Evolutionary conservation across 148 eudicot genomes (phyloP), one percentile per base, ranked within the genome.

Genomic region (Diospyros lotus): DNA sequence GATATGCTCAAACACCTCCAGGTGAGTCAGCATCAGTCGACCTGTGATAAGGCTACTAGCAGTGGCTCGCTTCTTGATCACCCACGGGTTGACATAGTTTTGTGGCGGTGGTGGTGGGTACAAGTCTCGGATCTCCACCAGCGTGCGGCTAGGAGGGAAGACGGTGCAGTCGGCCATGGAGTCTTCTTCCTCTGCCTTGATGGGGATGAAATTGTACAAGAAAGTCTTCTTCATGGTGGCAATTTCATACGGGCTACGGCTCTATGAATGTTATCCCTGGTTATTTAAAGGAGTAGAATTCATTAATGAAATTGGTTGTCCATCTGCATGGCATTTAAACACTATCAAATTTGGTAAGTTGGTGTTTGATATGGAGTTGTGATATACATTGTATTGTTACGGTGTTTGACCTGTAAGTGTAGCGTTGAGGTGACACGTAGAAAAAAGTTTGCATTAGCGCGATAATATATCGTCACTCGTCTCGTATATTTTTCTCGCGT

Each of bases 121-220:
- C 60, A 74, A 13, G 41, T 64, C 77, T 6, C 77, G 12, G 51
- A 64, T 65, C 48, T 74, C 69, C 51, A 74, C 60, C 50, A 74
- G 18, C 8, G 54, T 39, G 4, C 70, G 41, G 10, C 39, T 64
- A 1, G 4, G 62, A 9, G 51, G 68, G 60, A 52, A 53, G 2
- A 6, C n/a, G 9, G 4, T 15, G 69, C 64, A 51, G 51, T n/a
- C 40, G 9, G 13, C 59, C 28, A n/a, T 74, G 53, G 69, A 46
- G 14, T 41, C 60, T 11, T 64, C 70, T 74, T 74, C 77, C 54
- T 74, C 77, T 5, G 58, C 77, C 54, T 64, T 74, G 69, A 41
- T 74, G 15, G 77, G 77, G 53, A 74, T 9, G 2, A 74, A 5
- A 50, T 74, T 74, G 69, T 43, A 64, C 70, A 64, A 74, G 50